A percentile compares a stretch with the other conserved stretches of the same genome.
Evolutionary conservation across 164 flowering plant genomes (phyloP).

Genomic region (Echeveria elegans): DNA sequence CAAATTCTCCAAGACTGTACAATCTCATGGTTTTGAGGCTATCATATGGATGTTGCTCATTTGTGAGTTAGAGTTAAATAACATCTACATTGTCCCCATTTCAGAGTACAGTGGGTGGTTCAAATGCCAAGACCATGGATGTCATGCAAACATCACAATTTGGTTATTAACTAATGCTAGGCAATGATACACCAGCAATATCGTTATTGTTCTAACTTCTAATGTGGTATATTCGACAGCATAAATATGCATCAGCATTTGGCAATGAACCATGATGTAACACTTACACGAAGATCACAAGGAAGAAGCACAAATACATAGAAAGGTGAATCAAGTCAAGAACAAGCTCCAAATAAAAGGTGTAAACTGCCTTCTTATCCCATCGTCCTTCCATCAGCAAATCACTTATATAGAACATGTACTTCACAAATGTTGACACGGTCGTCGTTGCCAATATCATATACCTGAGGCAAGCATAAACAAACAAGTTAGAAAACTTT

Average conservation of each 20-base stretch:
- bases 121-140: neutral
- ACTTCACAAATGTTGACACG: constrained; percentile 78
- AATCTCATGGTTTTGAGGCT: no score
- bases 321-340: constrained; percentile 95
- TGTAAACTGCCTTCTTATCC: constrained; percentile 90
- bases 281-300: constrained; percentile 93
- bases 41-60: no score
- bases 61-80: neutral
- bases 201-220: no score
- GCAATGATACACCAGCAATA: neutral
- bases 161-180: neutral
- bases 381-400: constrained; percentile 99
- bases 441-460: constrained; percentile 95
- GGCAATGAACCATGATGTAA: constrained; percentile 8
- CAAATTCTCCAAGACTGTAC: no score
- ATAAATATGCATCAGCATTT: neutral
- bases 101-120: no score
- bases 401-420: constrained; percentile 84
- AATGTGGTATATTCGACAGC: neutral
- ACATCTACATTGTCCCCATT: neutral
- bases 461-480: constrained; percentile 46
- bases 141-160: neutral
- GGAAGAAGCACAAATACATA: constrained; percentile 91
- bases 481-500: neutral
- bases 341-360: constrained; percentile 94